phyloP scores from a whole-genome alignment of 1,284 basidiomycete species.

The Cutaneotrichosporon sp. region DNA sequence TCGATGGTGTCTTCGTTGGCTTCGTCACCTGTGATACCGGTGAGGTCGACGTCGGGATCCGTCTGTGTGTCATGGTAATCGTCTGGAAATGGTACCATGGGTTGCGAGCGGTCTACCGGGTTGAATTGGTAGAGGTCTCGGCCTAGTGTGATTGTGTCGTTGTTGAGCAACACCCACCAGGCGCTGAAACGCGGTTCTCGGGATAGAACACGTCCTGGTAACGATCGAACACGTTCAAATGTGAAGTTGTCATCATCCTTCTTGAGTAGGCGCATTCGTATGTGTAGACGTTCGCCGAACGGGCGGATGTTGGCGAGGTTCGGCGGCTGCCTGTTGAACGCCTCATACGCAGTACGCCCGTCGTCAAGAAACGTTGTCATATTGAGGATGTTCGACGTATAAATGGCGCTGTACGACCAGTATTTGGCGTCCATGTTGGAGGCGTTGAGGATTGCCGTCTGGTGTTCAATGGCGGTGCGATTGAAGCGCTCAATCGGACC shows the following conservation, averaged over 20 bases:
- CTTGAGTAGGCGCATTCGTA: not conserved
- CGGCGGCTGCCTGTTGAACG: not conserved
- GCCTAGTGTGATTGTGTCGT: not conserved
- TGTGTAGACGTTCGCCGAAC: constrained; percentile 1
- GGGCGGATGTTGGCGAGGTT: constrained; percentile 4
- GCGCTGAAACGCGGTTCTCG: not conserved
- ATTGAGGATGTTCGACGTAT: constrained; percentile 20
- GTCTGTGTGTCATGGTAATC: not conserved
- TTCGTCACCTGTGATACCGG: not conserved
- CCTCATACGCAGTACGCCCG: constrained; percentile 13
- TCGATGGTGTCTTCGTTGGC: not conserved
- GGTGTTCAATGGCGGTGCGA: constrained; percentile 32
- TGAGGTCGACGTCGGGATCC: not conserved
- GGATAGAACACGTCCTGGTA: not conserved
- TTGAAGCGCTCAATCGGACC: constrained; percentile 40
- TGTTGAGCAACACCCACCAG: not conserved
- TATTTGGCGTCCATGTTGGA: constrained; percentile 6
- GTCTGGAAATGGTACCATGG: not conserved
- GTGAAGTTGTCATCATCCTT: not conserved
- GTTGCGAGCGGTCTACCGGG: not conserved
- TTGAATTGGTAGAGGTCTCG: not conserved
- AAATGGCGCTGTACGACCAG: constrained; percentile 21
- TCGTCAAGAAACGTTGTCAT: constrained; percentile 10
- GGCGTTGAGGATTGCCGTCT: constrained; percentile 13
- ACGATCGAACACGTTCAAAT: not conserved